phyloP scores from a whole-genome alignment of 1,284 basidiomycete species.

The Agroathelia rolfsii region DNA sequence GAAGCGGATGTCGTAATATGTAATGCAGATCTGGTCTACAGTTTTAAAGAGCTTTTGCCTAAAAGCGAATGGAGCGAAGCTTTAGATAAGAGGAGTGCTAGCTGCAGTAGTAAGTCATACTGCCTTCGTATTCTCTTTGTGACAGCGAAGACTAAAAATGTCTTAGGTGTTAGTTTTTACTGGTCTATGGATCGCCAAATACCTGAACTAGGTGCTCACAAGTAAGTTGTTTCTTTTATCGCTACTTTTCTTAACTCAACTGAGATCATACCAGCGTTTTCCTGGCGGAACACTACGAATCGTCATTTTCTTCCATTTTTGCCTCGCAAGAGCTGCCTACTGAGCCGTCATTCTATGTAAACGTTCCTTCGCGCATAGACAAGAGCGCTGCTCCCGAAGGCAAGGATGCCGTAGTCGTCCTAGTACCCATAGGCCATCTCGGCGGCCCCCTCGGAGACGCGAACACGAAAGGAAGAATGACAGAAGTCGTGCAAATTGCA shows the following conservation, averaged over 20 bases:
- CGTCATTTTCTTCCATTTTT: conserved; percentile 41
- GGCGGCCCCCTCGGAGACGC: no score
- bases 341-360: conserved; percentile 43
- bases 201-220: conserved; percentile 33
- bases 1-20: conserved; percentile 36
- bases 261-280: no score
- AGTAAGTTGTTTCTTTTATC: no score
- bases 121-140: no score
- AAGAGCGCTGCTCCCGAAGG: conserved; percentile 58
- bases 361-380: conserved; percentile 75
- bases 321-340: conserved; percentile 30
- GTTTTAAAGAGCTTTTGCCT: conserved; percentile 34
- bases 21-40: conserved; percentile 41
- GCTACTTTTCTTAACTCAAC: no score
- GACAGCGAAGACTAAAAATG: no score
- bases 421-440: no score
- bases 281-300: conserved; percentile 31
- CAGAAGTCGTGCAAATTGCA: no score
- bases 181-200: conserved; percentile 34
- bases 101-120: no score
- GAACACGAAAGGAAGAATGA: no score
- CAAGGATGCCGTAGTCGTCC: conserved; percentile 49
- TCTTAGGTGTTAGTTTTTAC: conserved; percentile 40
- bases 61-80: conserved; percentile 8
- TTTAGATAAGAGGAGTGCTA: conserved; percentile 17